Evolutionary conservation across 345 rosid genomes (phyloP).

Genomic region (Eucalyptus victrix): DNA sequence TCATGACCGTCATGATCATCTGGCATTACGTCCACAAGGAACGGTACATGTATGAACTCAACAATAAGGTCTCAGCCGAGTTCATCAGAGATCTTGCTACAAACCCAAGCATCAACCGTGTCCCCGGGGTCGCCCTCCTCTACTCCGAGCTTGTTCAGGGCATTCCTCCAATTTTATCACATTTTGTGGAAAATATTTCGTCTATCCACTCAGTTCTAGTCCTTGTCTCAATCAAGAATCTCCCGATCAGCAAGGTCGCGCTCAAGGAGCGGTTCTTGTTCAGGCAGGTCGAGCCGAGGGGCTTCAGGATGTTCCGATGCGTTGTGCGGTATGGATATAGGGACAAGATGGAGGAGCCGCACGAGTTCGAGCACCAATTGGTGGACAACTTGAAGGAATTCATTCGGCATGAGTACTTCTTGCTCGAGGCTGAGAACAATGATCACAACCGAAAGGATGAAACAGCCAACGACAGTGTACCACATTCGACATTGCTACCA

Average conservation of each 20-base stretch:
- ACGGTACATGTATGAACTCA: conserved; percentile 39
- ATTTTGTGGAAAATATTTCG: conserved; percentile 43
- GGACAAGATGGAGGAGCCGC: conserved; percentile 73
- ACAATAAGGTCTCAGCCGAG: conserved; percentile 43
- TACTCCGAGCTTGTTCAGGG: conserved; percentile 78
- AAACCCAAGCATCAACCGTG: conserved; percentile 20
- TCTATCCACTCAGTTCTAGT: conserved; percentile 56
- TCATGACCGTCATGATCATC: conserved; percentile 42
- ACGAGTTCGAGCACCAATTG: conserved; percentile 70
- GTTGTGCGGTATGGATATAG: conserved; percentile 65
- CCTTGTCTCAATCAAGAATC: conserved; percentile 50
- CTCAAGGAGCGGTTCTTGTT: conserved; percentile 54
- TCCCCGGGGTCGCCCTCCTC: conserved; percentile 59
- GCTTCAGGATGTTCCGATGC: conserved; percentile 54
- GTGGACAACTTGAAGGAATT: conserved; percentile 90
- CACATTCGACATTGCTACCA: neutral
- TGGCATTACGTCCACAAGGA: conserved; percentile 56
- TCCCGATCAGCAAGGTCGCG: conserved; percentile 42
- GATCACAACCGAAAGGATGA: conserved; percentile 16
- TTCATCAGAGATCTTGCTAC: conserved; percentile 19
- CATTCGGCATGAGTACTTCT: conserved; percentile 48
- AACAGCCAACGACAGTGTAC: neutral
- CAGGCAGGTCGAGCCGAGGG: conserved; percentile 48
- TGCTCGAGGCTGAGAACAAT: conserved; percentile 14
- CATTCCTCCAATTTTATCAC: conserved; percentile 63